These are phyloP conservation scores for Vitis vinifera DNA, from an alignment of 164 flowering plant species.

Conservation along the genomic window DNA sequence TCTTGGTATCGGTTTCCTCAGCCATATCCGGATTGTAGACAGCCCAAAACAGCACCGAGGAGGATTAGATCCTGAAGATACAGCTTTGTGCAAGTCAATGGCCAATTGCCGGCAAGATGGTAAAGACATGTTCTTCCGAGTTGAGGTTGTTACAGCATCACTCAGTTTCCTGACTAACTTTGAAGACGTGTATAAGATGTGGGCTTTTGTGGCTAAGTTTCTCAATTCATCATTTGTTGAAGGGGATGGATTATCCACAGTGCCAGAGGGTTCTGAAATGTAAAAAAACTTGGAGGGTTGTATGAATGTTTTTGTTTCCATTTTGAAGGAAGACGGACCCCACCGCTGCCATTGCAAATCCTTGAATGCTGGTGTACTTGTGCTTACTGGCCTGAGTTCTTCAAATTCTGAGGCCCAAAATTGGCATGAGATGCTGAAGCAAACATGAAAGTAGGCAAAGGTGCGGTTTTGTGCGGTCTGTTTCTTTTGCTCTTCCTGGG, in stretches of 20 bases:
- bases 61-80: constrained; percentile 47
- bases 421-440: constrained; percentile 18
- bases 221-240: constrained; percentile 52
- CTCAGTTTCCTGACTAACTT: constrained; percentile 66
- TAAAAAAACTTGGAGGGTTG: constrained; percentile 8
- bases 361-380: background rate
- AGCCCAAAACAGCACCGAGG: constrained; percentile 37
- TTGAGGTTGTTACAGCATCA: constrained; percentile 70
- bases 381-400: too few species aligned
- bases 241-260: constrained; percentile 42
- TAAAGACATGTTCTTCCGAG: constrained; percentile 37
- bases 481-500: constrained; percentile 21
- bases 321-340: constrained; percentile 16
- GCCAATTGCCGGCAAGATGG: constrained; percentile 46
- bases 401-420: too few species aligned
- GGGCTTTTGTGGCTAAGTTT: constrained; percentile 56
- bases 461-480: constrained; percentile 24
- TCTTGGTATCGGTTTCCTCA: constrained; percentile 77
- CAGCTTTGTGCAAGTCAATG: constrained; percentile 50
- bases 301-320: constrained; percentile 7
- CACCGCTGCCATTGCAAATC: constrained; percentile 16
- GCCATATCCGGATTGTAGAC: constrained; percentile 63
- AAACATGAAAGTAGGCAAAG: constrained; percentile 16
- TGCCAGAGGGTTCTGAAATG: constrained; percentile 51
- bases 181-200: constrained; percentile 64